phyloP scores from a whole-genome alignment of 345 rosid species.

The Linum lewisii region DNA sequence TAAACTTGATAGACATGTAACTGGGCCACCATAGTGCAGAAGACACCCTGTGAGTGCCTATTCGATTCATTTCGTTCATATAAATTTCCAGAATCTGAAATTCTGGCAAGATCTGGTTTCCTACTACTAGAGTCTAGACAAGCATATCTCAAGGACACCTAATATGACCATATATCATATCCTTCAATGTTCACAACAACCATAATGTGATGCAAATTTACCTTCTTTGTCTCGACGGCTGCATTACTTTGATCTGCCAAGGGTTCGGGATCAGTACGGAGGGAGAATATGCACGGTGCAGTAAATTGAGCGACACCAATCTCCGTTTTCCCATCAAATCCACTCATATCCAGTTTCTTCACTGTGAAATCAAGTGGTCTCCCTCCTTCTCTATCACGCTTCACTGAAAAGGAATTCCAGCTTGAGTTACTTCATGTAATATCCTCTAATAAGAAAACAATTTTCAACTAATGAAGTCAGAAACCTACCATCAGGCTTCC shows the following conservation, averaged over 20 bases:
- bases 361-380: not conserved
- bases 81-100: not conserved
- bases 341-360: not conserved
- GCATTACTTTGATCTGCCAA: slow-evolving; percentile 1
- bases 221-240: not conserved
- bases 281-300: slow-evolving; percentile 5
- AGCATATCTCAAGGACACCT: too few species aligned
- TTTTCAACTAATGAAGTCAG: not conserved
- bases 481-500: slow-evolving; percentile 1
- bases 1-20: too few species aligned
- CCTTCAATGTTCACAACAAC: too few species aligned
- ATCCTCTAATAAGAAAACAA: too few species aligned
- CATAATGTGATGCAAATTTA: not conserved
- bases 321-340: not conserved
- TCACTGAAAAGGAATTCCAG: not conserved
- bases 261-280: not conserved
- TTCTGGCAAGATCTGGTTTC: too few species aligned
- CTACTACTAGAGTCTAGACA: too few species aligned
- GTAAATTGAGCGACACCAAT: not conserved
- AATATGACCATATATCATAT: too few species aligned
- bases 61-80: too few species aligned
- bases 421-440: not conserved
- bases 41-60: too few species aligned
- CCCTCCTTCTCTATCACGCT: slow-evolving; percentile 7
- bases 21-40: too few species aligned